These are phyloP conservation scores for Pichia ethanolica DNA, from an alignment of 805 yeast species.

Conservation along the genomic window DNA sequence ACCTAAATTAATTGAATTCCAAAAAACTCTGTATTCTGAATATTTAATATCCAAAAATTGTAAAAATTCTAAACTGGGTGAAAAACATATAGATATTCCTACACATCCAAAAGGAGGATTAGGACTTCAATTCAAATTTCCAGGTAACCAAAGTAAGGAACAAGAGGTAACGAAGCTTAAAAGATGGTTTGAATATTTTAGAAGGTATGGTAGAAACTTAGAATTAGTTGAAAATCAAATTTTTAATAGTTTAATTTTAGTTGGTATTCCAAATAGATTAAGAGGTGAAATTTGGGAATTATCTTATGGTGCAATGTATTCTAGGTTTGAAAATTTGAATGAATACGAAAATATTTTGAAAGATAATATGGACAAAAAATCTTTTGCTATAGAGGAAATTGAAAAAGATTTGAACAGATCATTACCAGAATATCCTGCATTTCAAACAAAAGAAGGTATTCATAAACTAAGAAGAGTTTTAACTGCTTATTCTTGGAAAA, in stretches of 20 bases:
- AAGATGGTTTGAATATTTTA: conserved; percentile 88
- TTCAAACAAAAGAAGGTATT: conserved; percentile 82
- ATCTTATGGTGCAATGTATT: conserved; percentile 76
- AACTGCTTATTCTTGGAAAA: conserved; percentile 93
- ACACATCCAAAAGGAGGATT: conserved; percentile 74
- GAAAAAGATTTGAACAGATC: conserved; percentile 94
- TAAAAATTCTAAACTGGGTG: conserved; percentile 17
- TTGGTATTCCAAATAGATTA: conserved; percentile 88
- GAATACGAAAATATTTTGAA: conserved; percentile 53
- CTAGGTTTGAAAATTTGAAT: conserved; percentile 53
- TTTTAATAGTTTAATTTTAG: conserved; percentile 76
- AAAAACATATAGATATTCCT: conserved; percentile 32
- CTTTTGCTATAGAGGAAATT: conserved; percentile 90
- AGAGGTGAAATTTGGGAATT: conserved; percentile 97
- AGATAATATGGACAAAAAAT: conserved; percentile 54
- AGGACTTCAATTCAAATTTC: conserved; percentile 78
- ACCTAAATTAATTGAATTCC: conserved; percentile 53
- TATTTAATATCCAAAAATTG: conserved; percentile 61
- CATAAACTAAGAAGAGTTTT: conserved; percentile 76
- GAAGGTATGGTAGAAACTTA: conserved; percentile 77
- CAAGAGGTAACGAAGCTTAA: conserved; percentile 55
- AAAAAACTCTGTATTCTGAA: conserved; percentile 77
- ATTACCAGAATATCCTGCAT: conserved; percentile 92
- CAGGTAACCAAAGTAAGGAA: conserved; percentile 80
- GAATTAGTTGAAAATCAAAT: conserved; percentile 66